Evolutionary conservation across 78 protist species (phyloP).

Genomic region (Mantamonas sphyraenae): DNA sequence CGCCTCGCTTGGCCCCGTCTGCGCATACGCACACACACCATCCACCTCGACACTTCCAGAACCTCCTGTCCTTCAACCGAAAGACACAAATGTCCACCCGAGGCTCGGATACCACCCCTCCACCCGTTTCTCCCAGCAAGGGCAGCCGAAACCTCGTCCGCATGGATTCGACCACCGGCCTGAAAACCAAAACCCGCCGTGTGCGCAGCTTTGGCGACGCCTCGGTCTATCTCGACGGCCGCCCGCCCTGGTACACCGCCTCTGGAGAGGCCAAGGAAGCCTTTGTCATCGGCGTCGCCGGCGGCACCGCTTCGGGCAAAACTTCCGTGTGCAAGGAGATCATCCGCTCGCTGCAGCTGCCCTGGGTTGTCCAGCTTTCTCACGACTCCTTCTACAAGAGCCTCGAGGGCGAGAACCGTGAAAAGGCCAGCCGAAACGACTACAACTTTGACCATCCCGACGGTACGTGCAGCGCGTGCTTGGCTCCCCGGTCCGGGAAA

Average conservation of each 20-base stretch:
- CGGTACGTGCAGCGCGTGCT: not conserved
- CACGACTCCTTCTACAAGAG: constrained; percentile 14
- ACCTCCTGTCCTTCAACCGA: too few relatives aligned
- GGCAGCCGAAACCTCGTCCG: too few relatives aligned
- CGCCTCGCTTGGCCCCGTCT: too few relatives aligned
- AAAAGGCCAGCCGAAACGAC: not conserved
- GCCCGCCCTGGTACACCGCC: constrained; percentile 28
- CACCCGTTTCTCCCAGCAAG: too few relatives aligned
- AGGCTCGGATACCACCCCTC: too few relatives aligned
- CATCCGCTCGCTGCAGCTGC: constrained; percentile 1
- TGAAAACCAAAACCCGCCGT: too few relatives aligned
- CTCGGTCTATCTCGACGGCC: not conserved
- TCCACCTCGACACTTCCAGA: too few relatives aligned
- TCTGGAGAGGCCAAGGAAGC: constrained; percentile 1
- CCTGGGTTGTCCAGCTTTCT: constrained; percentile 13
- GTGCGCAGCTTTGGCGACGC: too few relatives aligned
- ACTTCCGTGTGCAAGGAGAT: constrained; percentile 21
- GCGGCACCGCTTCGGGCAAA: constrained; percentile 28
- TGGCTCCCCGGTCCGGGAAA: not conserved
- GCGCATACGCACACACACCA: too few relatives aligned
- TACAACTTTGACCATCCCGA: constrained; percentile 38
- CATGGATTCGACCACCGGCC: too few relatives aligned
- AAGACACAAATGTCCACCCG: too few relatives aligned
- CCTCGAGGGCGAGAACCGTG: constrained; percentile 1
- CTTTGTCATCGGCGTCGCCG: constrained; percentile 14